Evolutionary conservation across 1,284 basidiomycete genomes (phyloP).

Genomic region (Papiliotrema flavescens): DNA sequence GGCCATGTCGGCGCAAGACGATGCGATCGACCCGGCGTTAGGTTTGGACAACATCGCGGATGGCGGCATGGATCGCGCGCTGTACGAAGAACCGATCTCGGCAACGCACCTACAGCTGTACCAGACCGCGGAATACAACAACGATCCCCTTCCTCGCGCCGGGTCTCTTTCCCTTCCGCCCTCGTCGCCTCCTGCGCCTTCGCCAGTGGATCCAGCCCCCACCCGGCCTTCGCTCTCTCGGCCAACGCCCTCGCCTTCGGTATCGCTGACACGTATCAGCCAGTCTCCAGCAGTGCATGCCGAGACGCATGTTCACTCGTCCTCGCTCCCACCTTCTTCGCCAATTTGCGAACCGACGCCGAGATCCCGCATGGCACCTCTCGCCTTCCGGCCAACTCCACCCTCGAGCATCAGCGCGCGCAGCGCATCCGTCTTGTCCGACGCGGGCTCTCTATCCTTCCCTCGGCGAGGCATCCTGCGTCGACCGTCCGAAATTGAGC

Average conservation of each 20-base stretch:
- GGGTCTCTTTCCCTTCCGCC: not conserved
- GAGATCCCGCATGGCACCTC: not conserved
- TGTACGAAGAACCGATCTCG: too few relatives aligned
- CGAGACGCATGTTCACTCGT: not conserved
- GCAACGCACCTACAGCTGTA: not conserved
- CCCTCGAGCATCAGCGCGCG: not conserved
- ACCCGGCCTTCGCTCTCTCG: too few relatives aligned
- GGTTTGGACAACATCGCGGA: too few relatives aligned
- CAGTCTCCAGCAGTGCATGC: too few relatives aligned
- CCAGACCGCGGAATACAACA: not conserved
- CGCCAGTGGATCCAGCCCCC: not conserved
- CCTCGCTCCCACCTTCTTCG: not conserved
- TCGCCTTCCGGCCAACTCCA: not conserved
- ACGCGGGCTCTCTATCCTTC: not conserved
- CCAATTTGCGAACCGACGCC: too few relatives aligned
- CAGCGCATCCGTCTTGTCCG: not conserved
- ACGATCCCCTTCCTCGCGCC: too few relatives aligned
- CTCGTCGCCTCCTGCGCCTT: not conserved
- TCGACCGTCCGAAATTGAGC: not conserved
- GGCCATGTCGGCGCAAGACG: too few relatives aligned
- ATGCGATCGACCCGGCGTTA: too few relatives aligned
- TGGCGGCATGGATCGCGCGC: too few relatives aligned
- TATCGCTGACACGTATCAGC: too few relatives aligned
- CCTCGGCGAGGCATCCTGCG: slow-evolving; percentile 3
- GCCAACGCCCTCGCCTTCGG: too few relatives aligned